These are phyloP conservation scores for Candida verbasci DNA, from an alignment of 805 yeast genomes.

Conservation along the genomic window DNA sequence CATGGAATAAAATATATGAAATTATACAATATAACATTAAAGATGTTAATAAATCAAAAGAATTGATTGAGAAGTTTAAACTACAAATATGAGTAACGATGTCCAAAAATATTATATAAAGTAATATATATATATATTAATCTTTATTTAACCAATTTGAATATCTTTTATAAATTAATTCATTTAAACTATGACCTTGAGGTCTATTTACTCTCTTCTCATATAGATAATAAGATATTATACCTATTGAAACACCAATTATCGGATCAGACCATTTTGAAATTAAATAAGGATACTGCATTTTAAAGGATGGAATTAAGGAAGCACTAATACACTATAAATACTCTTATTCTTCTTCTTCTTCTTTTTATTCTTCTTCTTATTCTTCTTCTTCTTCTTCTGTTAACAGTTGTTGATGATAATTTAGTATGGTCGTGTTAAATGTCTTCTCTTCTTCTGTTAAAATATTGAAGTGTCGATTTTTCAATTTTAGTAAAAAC, in stretches of 20 bases:
- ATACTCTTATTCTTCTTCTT: too few relatives aligned
- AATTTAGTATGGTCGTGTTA: too few relatives aligned
- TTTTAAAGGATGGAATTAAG: constrained; percentile 10
- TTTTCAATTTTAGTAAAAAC: too few relatives aligned
- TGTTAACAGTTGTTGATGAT: too few relatives aligned
- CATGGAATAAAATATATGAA: constrained; percentile 43
- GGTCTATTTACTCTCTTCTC: constrained; percentile 56
- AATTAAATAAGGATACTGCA: constrained; percentile 45
- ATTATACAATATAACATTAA: constrained; percentile 31
- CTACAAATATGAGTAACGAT: constrained; percentile 4
- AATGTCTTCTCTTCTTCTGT: too few relatives aligned
- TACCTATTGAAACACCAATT: constrained; percentile 60
- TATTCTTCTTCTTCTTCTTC: too few relatives aligned
- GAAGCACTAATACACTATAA: too few relatives aligned
- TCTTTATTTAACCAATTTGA: constrained; percentile 1
- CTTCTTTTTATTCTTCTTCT: too few relatives aligned
- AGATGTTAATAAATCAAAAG: constrained; percentile 19
- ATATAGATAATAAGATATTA: constrained; percentile 57
- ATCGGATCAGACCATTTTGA: constrained; percentile 60
- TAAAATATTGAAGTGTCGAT: too few relatives aligned
- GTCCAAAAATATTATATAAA: too few relatives aligned
- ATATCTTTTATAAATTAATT: constrained; percentile 37
- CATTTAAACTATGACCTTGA: constrained; percentile 57
- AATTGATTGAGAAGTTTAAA: constrained; percentile 16
- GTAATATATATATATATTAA: not conserved